Evolutionary conservation across 768 basidiomycete genomes (phyloP).

Genomic region (Leccinum ochraceum): DNA sequence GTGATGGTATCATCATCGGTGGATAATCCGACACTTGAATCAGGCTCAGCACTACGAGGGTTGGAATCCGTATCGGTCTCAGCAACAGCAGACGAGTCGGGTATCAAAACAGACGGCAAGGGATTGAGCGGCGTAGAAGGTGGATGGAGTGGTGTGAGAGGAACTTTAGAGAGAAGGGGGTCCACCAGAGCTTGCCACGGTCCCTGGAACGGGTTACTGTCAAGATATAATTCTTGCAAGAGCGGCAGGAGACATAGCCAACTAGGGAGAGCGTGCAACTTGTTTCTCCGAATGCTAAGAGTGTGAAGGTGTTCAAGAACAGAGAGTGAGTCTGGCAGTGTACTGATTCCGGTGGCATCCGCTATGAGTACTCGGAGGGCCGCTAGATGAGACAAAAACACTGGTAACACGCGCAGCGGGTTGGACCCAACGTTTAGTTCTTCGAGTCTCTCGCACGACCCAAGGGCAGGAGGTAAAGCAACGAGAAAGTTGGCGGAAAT

Average conservation of each 20-base stretch:
- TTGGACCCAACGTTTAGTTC: constrained; percentile 95
- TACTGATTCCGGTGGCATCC: constrained; percentile 83
- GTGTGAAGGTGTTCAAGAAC: constrained; percentile 83
- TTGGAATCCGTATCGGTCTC: constrained; percentile 60
- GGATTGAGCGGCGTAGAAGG: constrained; percentile 65
- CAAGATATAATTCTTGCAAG: constrained; percentile 87
- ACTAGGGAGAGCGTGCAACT: constrained; percentile 84
- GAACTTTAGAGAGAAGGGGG: constrained; percentile 69
- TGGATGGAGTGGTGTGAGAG: constrained; percentile 62
- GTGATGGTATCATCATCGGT: constrained; percentile 76
- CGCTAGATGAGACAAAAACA: constrained; percentile 75
- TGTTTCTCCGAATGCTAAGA: constrained; percentile 85
- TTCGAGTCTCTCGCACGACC: constrained; percentile 79
- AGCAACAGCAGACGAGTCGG: constrained; percentile 45
- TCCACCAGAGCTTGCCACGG: constrained; percentile 91
- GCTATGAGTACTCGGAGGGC: constrained; percentile 88
- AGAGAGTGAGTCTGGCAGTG: constrained; percentile 72
- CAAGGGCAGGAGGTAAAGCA: constrained; percentile 80
- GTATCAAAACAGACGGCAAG: constrained; percentile 46
- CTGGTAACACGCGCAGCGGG: constrained; percentile 87
- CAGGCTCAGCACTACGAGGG: constrained; percentile 42
- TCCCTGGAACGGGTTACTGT: constrained; percentile 93
- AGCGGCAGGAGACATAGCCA: constrained; percentile 91
- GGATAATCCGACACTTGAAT: constrained; percentile 28
- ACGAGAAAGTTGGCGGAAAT: constrained; percentile 87